phyloP scores from a whole-genome alignment of 805 yeast species.

The Tetrapisispora phaffii region DNA sequence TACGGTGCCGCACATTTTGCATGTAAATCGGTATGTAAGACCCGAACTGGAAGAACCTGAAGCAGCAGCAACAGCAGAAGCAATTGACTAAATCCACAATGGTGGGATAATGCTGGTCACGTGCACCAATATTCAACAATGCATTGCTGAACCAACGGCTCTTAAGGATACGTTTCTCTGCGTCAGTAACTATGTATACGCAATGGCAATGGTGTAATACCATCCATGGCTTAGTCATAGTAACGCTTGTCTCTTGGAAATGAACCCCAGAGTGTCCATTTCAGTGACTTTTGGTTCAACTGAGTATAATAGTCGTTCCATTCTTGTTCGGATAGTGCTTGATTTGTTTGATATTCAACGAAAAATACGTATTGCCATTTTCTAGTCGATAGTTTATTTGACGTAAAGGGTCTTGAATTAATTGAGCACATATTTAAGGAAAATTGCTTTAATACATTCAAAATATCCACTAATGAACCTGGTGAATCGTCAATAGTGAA shows the following conservation, averaged over 20 bases:
- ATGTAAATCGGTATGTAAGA: too few species aligned
- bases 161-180: too few species aligned
- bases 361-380: slow-evolving; percentile 79
- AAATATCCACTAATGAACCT: slow-evolving; percentile 63
- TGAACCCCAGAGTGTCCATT: slow-evolving; percentile 50
- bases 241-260: slow-evolving; percentile 39
- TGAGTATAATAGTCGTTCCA: slow-evolving; percentile 32
- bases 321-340: slow-evolving; percentile 15
- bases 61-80: too few species aligned
- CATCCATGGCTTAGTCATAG: slow-evolving; percentile 14
- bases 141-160: too few species aligned
- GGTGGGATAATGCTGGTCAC: too few species aligned
- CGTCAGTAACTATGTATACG: too few species aligned
- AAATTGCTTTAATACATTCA: slow-evolving; percentile 45
- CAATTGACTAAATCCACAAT: too few species aligned
- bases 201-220: too few species aligned
- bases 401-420: slow-evolving; percentile 64
- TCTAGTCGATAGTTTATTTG: slow-evolving; percentile 29
- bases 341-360: slow-evolving; percentile 43
- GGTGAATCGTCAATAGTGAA: slow-evolving; percentile 61
- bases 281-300: slow-evolving; percentile 36
- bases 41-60: too few species aligned
- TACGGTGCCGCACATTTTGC: too few species aligned
- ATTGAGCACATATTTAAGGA: slow-evolving; percentile 60
- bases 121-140: too few species aligned